Base-by-base conservation (phyloP, 2,329 filamentous ascomycete genomes). In the Cytospora chrysosperma region DNA sequence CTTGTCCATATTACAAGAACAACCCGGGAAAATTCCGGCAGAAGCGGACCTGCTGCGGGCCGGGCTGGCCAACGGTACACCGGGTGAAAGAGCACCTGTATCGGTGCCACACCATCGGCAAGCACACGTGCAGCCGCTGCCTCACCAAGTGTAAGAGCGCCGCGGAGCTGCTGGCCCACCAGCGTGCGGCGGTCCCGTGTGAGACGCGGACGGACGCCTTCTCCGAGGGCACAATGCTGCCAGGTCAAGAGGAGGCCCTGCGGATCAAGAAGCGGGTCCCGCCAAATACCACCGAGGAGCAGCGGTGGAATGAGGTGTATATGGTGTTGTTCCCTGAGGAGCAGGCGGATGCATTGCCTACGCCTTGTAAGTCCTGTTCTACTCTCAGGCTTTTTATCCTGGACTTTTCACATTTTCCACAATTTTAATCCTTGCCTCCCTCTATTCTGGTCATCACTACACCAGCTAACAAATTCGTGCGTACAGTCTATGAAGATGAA, bases 1-100 rank as follows among this genome's bases (percentile, higher is more conserved):
- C 65, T 8, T 67, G 65, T 50, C 65, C 65, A 53, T 67, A 64
- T 30, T 67, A 67, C 47, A 67, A 67, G 24, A 67, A 63, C 43
- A 66, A 67, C 37, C 64, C 63, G 15, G 56, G 50, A 4, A 63
- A 63, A 30, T 67, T 65, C 27, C 63, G 65, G 19, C 63, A 67
- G 24, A 63, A 66, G 37, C 60, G 64, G 37, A 67, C 64, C 12
- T 67, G 65, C 51, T 65, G 65, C n/a, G 65, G 65, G 6, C 65
- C 65, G 24, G 65, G 65, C 17, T 67, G 65, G 65, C 65, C 63
- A 4, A 65, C 63, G 15, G 63, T 67, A 12, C 65, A 67, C 50
- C 47, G 65, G 21, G 63, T 67, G 5, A 67, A 67, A 63, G 65
- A 67, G 34, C 65, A 67, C 26, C 59, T 67, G 30, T 67, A 67